Evolutionary conservation across 2,329 filamentous ascomycete species (phyloP).

Genomic region (Hymenoscyphus occultus): DNA sequence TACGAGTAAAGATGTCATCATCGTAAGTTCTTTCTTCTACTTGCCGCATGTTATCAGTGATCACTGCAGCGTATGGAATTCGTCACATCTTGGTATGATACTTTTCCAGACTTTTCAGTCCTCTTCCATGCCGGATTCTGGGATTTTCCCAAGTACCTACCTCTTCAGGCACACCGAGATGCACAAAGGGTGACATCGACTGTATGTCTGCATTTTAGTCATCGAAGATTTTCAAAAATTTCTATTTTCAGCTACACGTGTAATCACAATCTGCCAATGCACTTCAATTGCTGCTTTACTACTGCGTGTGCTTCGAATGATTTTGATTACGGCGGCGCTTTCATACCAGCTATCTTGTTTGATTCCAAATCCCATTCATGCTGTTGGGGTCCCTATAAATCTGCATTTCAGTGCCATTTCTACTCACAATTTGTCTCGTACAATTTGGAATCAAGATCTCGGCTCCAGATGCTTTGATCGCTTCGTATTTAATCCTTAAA

Average conservation of each 20-base stretch:
- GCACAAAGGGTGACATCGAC: neutral
- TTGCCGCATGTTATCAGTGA: neutral
- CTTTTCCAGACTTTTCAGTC: neutral
- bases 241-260: conserved; percentile 1
- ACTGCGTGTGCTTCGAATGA: neutral
- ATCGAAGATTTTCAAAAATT: neutral
- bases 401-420: neutral
- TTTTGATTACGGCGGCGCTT: neutral
- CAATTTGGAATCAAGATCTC: neutral
- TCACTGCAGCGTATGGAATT: neutral
- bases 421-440: neutral
- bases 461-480: neutral
- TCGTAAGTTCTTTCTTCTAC: neutral
- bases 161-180: neutral
- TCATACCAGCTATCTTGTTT: neutral
- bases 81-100: neutral
- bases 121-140: neutral
- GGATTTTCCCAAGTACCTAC: neutral
- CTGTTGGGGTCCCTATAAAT: neutral
- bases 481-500: neutral
- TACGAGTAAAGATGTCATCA: neutral
- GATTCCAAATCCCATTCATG: neutral
- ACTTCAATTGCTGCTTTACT: neutral
- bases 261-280: neutral
- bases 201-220: conserved; percentile 1